Evolutionary conservation across 75 land plant genomes (phyloP), one percentile per base, ranked within the genome.

Genomic region (Selaginella tamariscina): DNA sequence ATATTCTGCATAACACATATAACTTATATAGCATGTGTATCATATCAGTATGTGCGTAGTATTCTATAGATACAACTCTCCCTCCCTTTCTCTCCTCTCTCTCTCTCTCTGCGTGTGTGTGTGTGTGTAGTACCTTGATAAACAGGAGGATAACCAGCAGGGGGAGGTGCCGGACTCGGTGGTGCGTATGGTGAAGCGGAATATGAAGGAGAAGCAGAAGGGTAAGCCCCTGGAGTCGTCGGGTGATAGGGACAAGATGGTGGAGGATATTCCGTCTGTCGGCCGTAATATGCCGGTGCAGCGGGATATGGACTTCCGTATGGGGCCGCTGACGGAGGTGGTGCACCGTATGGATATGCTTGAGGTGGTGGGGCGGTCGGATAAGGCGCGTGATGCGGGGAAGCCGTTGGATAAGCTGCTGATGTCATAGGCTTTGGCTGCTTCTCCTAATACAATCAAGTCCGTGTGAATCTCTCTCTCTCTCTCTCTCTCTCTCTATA

Each of bases 211-310:
- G 44, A 2, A 27, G 33, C 55, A 21, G 69, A 23, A 67, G 69
- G 27, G 69, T 67, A 67, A 49, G 22, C 44, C 54, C 56, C 1
- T 27, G 69, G 67, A 72, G 31, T n/a, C n/a, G n/a, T n/a, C n/a
- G n/a, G n/a, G n/a, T n/a, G n/a, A n/a, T n/a, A n/a, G n/a, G 74
- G 56, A 24, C 29, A 31, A 32, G 21, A 32, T 31, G 22, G 32
- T 26, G 74, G 33, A 49, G 64, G 18, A 28, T 73, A 73, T 73
- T 73, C 72, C n/a, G n/a, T n/a, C n/a, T n/a, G n/a, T n/a, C n/a
- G n/a, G n/a, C n/a, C n/a, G n/a, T n/a, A n/a, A n/a, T n/a, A n/a
- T n/a, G n/a, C n/a, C n/a, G 32, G 23, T 60, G 56, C 21, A 31
- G 5, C 44, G 23, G 59, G 31, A 24, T 2, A 31, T 15, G 29